Conservation (phyloP, 768 basidiomycete genomes). For the Amylocystis lapponica region DNA sequence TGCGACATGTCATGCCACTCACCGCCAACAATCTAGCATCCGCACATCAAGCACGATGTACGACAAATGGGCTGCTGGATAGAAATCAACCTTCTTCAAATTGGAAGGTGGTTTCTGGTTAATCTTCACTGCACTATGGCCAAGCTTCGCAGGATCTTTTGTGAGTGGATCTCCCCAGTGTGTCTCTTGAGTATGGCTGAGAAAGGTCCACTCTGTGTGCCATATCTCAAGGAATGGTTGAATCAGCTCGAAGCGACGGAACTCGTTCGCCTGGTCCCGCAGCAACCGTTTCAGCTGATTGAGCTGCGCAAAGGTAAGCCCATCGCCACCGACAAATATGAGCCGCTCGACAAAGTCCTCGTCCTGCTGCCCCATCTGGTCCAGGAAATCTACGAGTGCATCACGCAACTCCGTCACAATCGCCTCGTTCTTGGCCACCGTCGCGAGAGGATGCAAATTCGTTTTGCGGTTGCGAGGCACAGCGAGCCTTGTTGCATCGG, state of each 20-base stretch:
- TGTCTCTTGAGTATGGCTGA: slow-evolving; percentile 13
- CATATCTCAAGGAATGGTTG: slow-evolving; percentile 9
- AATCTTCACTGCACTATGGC: too few relatives aligned
- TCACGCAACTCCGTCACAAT: slow-evolving; percentile 25
- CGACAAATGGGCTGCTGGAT: too few relatives aligned
- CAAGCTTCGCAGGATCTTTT: slow-evolving; percentile 26
- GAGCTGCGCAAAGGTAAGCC: slow-evolving; percentile 29
- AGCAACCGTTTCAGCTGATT: slow-evolving; percentile 10
- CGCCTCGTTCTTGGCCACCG: slow-evolving; percentile 24
- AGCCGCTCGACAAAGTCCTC: slow-evolving; percentile 17
- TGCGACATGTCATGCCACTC: too few relatives aligned
- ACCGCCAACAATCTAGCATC: too few relatives aligned
- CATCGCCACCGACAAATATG: slow-evolving; percentile 29
- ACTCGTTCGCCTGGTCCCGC: background rate
- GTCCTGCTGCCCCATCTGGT: slow-evolving; percentile 25
- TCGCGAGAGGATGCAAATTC: slow-evolving; percentile 24
- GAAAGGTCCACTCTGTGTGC: slow-evolving; percentile 8
- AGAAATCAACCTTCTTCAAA: too few relatives aligned
- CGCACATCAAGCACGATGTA: too few relatives aligned
- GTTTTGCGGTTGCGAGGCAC: slow-evolving; percentile 2
- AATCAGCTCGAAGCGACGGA: slow-evolving; percentile 1
- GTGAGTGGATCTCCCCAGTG: slow-evolving; percentile 23
- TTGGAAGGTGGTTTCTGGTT: too few relatives aligned
- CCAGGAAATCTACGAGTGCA: slow-evolving; percentile 28
- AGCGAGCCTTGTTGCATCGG: slow-evolving; percentile 13